Base-by-base conservation (phyloP, 768 basidiomycete genomes). In the Pholiota conissans region DNA sequence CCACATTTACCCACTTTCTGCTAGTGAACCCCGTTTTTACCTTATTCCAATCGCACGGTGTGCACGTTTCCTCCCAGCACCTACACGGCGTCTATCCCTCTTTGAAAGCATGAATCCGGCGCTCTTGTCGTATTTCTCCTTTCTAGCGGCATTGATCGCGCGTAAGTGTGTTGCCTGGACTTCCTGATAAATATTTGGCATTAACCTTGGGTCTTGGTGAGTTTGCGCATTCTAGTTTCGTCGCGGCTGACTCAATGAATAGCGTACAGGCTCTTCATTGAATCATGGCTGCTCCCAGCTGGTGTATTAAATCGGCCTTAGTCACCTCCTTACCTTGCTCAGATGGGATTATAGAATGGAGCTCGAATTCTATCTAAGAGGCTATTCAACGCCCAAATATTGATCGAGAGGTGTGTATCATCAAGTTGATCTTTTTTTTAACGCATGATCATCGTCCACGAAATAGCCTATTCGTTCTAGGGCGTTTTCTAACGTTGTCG, bases 241-340 rank as follows among this genome's bases (percentile, higher is more conserved):
- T n/a, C n/a, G n/a, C n/a, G n/a, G n/a, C n/a, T n/a, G n/a, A n/a
- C n/a, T n/a, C n/a, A n/a, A n/a, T n/a, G n/a, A n/a, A 16, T 57
- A 9, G 34, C 10, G 16, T 49, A n/a, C 55, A 91, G 90, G 90
- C 77, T 92, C 49, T 70, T 92, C 0, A 69, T 90, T 5, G 90
- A 92, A 64, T 63, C 89, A n/a, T 92, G 90, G 90, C 92, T 92
- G 90, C 76, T 90, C 39, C 89, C 89, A 8, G 73, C 77, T 69
- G 86, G 86, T 86, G 58, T 1, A 63, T 18, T 18, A 27, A 32
- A 11, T 4, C n/a, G 3, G 27, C 45, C 6, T 13, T n/a, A 16
- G 29, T 3, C 32, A 22, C 13, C 37, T 22, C 14, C 32, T 13
- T 4, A 11, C 20, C 20, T 14, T 32, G 13, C 32, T 32, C 32